Base-by-base conservation (phyloP, 352 stramenopile genomes). In the Hyaloperonospora brassicae region DNA sequence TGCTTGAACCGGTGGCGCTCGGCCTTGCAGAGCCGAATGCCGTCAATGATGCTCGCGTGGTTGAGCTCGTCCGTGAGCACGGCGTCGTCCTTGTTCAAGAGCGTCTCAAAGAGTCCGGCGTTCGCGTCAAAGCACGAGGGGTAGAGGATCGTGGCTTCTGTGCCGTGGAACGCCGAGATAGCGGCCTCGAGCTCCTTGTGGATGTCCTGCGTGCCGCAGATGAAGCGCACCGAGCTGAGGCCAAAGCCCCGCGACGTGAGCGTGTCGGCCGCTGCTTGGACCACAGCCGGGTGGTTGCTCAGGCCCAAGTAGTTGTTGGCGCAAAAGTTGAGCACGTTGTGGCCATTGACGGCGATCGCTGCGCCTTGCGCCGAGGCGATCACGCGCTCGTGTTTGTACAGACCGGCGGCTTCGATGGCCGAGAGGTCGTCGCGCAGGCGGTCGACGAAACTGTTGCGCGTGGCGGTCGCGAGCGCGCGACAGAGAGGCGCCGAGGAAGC, bases 41-140 rank as follows among this genome's bases (percentile, higher is more conserved):
- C 92, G 67, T 98, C 92, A 59, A 98, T 98, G 66, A 98, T 97
- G 47, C 77, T 94, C 52, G 89, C 89, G 67, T 97, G 89, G 71
- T 97, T 97, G 57, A 97, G 81, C 58, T 95, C 81, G 52, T 97
- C 89, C 36, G 80, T 96, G 63, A 97, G 89, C 52, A 98, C 89
- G 30, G 92, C 88, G 59, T 98, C 92, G 47, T 98, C 84, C 27
- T 72, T 55, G 57, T 75, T 86, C 14, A 97, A 66, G 25, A 96
- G 73, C 9, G 69, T 74, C 53, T 98, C 89, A 43, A 98, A 97
- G 31, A 97, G 72, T 21, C 88, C 87, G 6, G 87, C 92, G 64
- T 98, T 98, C 43, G 92, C 92, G 62, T 97, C 90, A 61, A 98
- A 97, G 78, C 89, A 97, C 35, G 80, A 95, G 38, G 92, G 84